Base-by-base conservation (phyloP, 163 green algal genomes). In the Scenedesmus sp. region DNA sequence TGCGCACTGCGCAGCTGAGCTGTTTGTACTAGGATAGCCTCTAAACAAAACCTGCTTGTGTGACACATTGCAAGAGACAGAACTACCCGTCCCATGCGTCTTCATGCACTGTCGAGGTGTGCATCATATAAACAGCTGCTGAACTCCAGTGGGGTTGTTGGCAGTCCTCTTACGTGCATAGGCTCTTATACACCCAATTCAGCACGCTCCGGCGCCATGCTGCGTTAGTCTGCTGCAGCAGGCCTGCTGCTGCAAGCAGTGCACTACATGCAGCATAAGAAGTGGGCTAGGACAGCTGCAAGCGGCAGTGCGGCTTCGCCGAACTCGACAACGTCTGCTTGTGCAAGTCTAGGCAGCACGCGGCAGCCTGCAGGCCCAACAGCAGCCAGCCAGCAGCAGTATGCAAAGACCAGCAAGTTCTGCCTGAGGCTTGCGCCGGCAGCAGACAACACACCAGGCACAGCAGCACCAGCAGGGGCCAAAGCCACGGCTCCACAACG, bases 371-470 rank as follows among this genome's bases (percentile, higher is more conserved):
- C 35, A 49, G 72, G 30, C 3, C 3, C n/a, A 18, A 80, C 16
- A 1, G 16, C 16, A 30, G 12, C 35, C 35, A 81, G 35, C 37
- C 35, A 81, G n/a, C 72, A 87, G 84, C 42, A 89, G 35, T 89
- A 89, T 46, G 59, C 61, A 13, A 88, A 88, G 83, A 26, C 35
- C 61, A 89, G 84, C 84, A 81, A n/a, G 26, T 82, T 82, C 84
- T 68, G 37, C 53, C 59, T 82, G 40, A 46, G 49, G 84, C 84
- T 88, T 53, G 37, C 35, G 42, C 42, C 83, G 26, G 35, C 40
- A 61, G 43, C 40, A 61, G 13, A 18, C 40, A 37, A 20, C 22
- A 59, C 76, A 83, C 33, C 40, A 33, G 18, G 35, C 26, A 56
- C 82, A 40, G 40, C 83, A 65, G 61, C 83, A 89, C 3, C 37